Base-by-base conservation (phyloP, 2,329 filamentous ascomycete species). In the Beauveria varroae region DNA sequence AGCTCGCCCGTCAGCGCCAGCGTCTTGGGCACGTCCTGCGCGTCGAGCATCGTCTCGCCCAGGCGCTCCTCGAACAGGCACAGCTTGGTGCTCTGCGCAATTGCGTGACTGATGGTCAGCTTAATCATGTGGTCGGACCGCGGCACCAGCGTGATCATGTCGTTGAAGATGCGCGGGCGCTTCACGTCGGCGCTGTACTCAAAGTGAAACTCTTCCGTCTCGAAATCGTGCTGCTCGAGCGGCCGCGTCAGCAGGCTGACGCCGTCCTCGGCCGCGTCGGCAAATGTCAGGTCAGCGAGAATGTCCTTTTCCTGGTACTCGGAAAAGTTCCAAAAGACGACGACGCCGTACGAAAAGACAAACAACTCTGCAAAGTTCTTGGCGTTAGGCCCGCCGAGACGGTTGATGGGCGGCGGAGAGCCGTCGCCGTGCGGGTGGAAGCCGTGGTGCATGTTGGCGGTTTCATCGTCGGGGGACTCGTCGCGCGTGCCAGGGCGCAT, bases 281-380 rank as follows among this genome's bases (percentile, higher is more conserved):
- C 90, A 75, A 99, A 98, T 1, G 92, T 95, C 59, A 99, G 79
- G 73, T 99, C 95, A 44, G 95, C 95, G 24, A 99, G 83, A 52
- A 98, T 91, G 68, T 97, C 93, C 74, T 96, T 97, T 73, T 99
- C 95, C 72, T 99, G 95, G 65, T 88, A 85, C 73, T 96, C 93
- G 12, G 91, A 93, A 68, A 99, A 97, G 73, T 99, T 99, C 95
- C 95, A 99, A 72, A 99, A 96, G 5, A 99, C 95, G 0, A 95
- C 93, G 0, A 99, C 93, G 22, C 95, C 95, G 70, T 99, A 99
- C 18, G 90, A 93, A 74, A 96, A 98, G 68, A 99, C 88, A 71
- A 96, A 98, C 85, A 98, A 91, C 75, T 99, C 95, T 47, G 91
- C 93, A 70, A 96, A 91, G 61, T 87, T 83, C 69, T 93, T 87